These are phyloP conservation scores for Poa pratensis DNA, from an alignment of 176 grass and related monocot species.

Conservation along the genomic window DNA sequence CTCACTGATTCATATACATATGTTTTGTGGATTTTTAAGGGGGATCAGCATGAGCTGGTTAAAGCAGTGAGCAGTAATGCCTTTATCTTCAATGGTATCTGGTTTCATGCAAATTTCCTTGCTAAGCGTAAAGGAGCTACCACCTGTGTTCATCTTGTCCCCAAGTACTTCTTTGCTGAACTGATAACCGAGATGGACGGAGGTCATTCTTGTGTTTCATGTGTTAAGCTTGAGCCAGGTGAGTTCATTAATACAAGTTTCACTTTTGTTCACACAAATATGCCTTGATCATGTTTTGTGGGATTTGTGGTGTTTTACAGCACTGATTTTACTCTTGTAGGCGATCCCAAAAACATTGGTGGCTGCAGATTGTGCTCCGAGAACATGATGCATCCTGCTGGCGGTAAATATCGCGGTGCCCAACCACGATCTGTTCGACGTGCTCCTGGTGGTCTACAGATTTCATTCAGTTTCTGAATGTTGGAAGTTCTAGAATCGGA, in stretches of 20 bases:
- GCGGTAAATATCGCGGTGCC: neutral
- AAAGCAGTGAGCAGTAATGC: slow-evolving; percentile 13
- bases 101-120: slow-evolving; percentile 7
- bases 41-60: slow-evolving; percentile 12
- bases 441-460: slow-evolving; percentile 1
- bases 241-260: neutral
- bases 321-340: neutral
- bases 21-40: slow-evolving; percentile 1
- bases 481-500: too few relatives aligned
- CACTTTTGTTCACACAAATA: neutral
- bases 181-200: neutral
- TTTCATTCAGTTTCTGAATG: slow-evolving; percentile 8
- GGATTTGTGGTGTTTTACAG: neutral
- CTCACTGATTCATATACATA: neutral
- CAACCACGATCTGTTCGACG: neutral
- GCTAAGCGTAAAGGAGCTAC: neutral
- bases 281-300: neutral
- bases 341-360: neutral
- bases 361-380: neutral
- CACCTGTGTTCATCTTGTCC: neutral
- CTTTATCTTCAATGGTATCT: slow-evolving; percentile 16
- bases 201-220: slow-evolving; percentile 9
- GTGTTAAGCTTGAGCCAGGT: slow-evolving; percentile 16
- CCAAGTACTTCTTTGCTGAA: slow-evolving; percentile 24
- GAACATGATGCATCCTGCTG: slow-evolving; percentile 1